These are phyloP conservation scores for Diplogelasinospora grovesii DNA, from an alignment of 495 filamentous ascomycete genomes.

Conservation along the genomic window DNA sequence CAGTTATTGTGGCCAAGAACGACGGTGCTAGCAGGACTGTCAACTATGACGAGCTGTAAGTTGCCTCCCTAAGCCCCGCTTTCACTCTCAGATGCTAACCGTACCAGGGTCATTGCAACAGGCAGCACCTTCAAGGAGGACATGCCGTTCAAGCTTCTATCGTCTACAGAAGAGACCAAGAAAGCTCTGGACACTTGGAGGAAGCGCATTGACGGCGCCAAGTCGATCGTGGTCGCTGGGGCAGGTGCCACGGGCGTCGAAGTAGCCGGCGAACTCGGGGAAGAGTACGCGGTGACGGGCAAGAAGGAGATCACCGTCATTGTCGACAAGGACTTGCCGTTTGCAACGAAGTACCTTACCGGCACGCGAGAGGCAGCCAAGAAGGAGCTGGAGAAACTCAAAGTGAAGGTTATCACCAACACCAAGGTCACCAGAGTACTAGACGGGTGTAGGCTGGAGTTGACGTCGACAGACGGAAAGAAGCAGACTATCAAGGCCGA, in stretches of 20 bases:
- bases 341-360: constrained; percentile 13
- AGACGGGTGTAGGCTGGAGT: constrained; percentile 10
- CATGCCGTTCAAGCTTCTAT: constrained; percentile 48
- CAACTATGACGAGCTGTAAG: constrained; percentile 44
- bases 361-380: constrained; percentile 22
- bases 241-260: constrained; percentile 65
- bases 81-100: neutral
- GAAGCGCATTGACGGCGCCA: constrained; percentile 42
- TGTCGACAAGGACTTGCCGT: constrained; percentile 21
- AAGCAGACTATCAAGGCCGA: constrained; percentile 28
- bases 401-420: constrained; percentile 24
- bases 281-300: constrained; percentile 27
- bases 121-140: constrained; percentile 33
- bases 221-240: constrained; percentile 58
- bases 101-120: constrained; percentile 46
- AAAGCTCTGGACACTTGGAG: constrained; percentile 38
- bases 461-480: constrained; percentile 18
- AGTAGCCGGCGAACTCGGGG: constrained; percentile 52
- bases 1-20: constrained; percentile 33
- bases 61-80: neutral
- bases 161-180: constrained; percentile 35
- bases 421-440: constrained; percentile 15
- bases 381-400: constrained; percentile 28
- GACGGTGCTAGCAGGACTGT: constrained; percentile 24
- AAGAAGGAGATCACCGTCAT: constrained; percentile 43